These are phyloP conservation scores for Posidonia oceanica DNA, from an alignment of 116 monocot species.

Conservation along the genomic window DNA sequence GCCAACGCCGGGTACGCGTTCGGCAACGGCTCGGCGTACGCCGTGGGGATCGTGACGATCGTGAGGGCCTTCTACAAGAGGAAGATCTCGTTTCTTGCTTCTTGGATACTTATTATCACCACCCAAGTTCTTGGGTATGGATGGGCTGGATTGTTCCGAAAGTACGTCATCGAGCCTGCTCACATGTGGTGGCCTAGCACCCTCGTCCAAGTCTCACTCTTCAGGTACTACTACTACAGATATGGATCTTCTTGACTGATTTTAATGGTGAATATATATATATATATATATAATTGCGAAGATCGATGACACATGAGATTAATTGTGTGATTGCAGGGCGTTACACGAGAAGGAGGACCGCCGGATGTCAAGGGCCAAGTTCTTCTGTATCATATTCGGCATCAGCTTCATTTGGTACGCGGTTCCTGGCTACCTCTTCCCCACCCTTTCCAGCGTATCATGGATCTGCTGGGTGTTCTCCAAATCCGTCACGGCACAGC, in stretches of 20 bases:
- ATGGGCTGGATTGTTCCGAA: constrained; percentile 90
- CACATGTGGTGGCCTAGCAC: constrained; percentile 98
- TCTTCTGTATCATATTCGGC: constrained; percentile 63
- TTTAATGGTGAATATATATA: not conserved
- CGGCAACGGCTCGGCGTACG: constrained; percentile 75
- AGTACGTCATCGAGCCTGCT: constrained; percentile 82
- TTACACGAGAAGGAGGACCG: constrained; percentile 78
- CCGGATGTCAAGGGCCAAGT: constrained; percentile 67
- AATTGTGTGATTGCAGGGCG: constrained; percentile 25
- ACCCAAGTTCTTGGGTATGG: constrained; percentile 96
- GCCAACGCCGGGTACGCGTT: constrained; percentile 40
- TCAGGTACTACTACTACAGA: constrained; percentile 37
- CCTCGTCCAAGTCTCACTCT: constrained; percentile 91
- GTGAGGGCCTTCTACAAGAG: constrained; percentile 75
- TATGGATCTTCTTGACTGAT: not conserved
- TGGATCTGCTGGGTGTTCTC: constrained; percentile 79
- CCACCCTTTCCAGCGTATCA: constrained; percentile 56
- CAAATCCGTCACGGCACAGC: constrained; percentile 78
- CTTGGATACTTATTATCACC: constrained; percentile 76
- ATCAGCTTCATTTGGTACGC: constrained; percentile 78
- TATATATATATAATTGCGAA: no score
- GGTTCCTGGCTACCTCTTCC: constrained; percentile 79
- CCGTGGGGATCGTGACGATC: constrained; percentile 66
- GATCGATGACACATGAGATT: no score
- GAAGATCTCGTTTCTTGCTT: constrained; percentile 59